Percentiles rank a stretch among this genome's conserved stretches.
These are phyloP conservation scores for Aspergillus heteromorphus DNA, from an alignment of 495 filamentous ascomycete species.

Conservation along the genomic window DNA sequence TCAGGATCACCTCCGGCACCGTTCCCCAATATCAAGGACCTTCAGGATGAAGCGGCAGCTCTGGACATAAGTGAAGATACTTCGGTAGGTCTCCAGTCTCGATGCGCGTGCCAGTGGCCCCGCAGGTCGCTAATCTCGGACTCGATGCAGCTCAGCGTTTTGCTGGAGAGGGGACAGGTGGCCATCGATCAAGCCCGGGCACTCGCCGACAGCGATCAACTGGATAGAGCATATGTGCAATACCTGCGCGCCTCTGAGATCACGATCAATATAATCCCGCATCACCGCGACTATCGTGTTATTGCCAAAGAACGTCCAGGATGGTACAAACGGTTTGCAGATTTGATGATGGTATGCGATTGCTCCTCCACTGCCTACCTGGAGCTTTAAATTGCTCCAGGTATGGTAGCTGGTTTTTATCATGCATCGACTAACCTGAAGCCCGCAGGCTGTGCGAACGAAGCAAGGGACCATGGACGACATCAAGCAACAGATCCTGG, in stretches of 20 bases:
- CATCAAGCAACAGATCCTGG: conserved; percentile 41
- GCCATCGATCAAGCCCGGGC: conserved; percentile 31
- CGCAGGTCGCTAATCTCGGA: conserved; percentile 14
- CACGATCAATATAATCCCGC: conserved; percentile 66
- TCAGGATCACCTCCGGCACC: conserved; percentile 21
- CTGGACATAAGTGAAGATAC: conserved; percentile 37
- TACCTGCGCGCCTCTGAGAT: conserved; percentile 78
- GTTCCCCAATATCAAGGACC: conserved; percentile 71
- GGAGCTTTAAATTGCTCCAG: background rate
- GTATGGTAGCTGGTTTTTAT: background rate
- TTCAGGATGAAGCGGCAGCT: conserved; percentile 47
- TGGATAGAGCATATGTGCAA: conserved; percentile 65
- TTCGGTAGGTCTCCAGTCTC: conserved; percentile 29
- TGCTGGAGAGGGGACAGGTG: conserved; percentile 31
- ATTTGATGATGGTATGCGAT: conserved; percentile 34
- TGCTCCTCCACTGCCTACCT: background rate
- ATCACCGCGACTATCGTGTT: conserved; percentile 57
- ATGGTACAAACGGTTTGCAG: conserved; percentile 39
- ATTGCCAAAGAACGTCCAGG: conserved; percentile 26
- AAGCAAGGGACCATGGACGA: conserved; percentile 44
- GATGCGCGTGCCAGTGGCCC: background rate
- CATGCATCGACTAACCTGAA: conserved; percentile 5
- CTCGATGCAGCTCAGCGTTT: conserved; percentile 25
- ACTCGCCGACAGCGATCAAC: conserved; percentile 43
- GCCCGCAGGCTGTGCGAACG: conserved; percentile 34